These are phyloP conservation scores for Colletotrichum kahawae DNA, from an alignment of 2,329 filamentous ascomycete species.

Conservation along the genomic window DNA sequence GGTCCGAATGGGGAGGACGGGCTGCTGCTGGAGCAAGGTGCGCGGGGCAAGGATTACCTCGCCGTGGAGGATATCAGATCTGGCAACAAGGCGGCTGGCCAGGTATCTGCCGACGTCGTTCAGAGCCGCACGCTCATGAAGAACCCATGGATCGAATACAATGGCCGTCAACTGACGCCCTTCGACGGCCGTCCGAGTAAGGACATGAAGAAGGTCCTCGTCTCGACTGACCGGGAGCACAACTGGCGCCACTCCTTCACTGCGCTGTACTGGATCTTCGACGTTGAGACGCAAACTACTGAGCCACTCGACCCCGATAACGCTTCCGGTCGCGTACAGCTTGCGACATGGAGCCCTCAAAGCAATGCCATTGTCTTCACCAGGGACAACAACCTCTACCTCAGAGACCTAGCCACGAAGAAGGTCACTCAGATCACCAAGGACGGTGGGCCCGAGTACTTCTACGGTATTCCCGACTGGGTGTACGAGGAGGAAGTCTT, in stretches of 20 bases:
- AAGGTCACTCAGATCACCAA: constrained; percentile 76
- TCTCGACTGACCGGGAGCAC: constrained; percentile 73
- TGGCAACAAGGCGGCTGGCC: constrained; percentile 29
- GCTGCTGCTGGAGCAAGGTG: constrained; percentile 76
- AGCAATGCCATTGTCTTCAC: constrained; percentile 92
- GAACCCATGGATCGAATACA: constrained; percentile 63
- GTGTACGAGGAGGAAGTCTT: constrained; percentile 89
- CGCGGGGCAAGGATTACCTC: constrained; percentile 72
- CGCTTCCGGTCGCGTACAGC: constrained; percentile 71
- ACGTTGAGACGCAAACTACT: constrained; percentile 79
- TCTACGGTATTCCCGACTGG: constrained; percentile 97
- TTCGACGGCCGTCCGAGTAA: constrained; percentile 75
- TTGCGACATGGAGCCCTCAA: constrained; percentile 87
- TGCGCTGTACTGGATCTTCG: constrained; percentile 88
- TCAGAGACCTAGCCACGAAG: constrained; percentile 65
- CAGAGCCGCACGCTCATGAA: constrained; percentile 79
- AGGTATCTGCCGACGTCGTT: constrained; percentile 35
- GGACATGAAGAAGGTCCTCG: constrained; percentile 83
- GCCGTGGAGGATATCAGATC: constrained; percentile 83
- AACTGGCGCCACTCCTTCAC: constrained; percentile 93
- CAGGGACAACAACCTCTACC: constrained; percentile 85
- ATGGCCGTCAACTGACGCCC: constrained; percentile 60
- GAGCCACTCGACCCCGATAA: constrained; percentile 78
- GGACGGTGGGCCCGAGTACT: constrained; percentile 86
- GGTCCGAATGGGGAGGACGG: constrained; percentile 82